Evolutionary conservation across 2,329 filamentous ascomycete genomes (phyloP).

Genomic region (Alternaria metachromatica): DNA sequence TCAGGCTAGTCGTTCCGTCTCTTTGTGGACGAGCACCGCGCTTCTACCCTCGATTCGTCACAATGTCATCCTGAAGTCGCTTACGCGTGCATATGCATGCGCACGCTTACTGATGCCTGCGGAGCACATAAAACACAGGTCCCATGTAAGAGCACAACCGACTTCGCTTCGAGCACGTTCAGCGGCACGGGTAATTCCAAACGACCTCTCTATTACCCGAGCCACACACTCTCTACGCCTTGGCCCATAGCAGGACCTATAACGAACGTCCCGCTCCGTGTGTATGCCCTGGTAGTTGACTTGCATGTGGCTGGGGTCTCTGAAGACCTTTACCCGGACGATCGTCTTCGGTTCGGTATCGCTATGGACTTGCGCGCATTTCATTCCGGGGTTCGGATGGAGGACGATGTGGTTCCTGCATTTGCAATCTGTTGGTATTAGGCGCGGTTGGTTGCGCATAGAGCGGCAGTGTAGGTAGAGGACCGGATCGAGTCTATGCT

Average conservation of each 20-base stretch:
- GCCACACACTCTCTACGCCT: neutral
- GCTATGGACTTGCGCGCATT: neutral
- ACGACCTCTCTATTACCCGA: neutral
- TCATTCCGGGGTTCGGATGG: neutral
- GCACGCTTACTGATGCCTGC: neutral
- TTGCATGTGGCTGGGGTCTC: neutral
- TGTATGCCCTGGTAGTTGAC: neutral
- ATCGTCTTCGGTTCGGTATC: slow-evolving; percentile 5
- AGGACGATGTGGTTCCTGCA: neutral
- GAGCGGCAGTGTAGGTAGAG: neutral
- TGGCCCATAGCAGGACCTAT: neutral
- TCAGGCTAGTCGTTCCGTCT: neutral
- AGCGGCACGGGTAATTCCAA: slow-evolving; percentile 15
- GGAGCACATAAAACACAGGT: neutral
- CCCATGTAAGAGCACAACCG: neutral
- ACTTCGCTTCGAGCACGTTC: neutral
- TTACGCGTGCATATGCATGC: neutral
- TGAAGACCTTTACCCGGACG: slow-evolving; percentile 7
- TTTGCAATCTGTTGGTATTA: neutral
- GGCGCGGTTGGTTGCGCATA: neutral
- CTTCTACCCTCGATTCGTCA: neutral
- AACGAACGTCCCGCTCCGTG: slow-evolving; percentile 5
- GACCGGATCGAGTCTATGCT: neutral
- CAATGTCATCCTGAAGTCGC: neutral
- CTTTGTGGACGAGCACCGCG: neutral